Conservation (phyloP, 148 eudicot species). For the Camellia lanceoleosa region DNA sequence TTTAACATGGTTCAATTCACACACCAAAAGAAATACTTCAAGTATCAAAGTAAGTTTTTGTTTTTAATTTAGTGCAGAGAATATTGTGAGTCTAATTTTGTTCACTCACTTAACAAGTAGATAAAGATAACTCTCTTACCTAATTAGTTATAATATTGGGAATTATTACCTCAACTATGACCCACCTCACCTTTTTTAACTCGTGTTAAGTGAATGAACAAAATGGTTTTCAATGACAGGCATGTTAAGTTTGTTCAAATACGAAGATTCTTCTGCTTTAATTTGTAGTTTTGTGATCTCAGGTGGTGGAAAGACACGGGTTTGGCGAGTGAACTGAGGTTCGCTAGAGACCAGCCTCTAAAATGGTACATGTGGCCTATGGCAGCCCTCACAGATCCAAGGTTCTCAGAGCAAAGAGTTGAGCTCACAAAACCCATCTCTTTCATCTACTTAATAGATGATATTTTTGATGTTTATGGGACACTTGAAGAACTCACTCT, state of each 20-base stretch:
- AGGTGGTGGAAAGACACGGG: slow-evolving; percentile 68
- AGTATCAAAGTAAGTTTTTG: slow-evolving; percentile 37
- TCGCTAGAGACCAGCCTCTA: slow-evolving; percentile 50
- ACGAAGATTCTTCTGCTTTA: neutral
- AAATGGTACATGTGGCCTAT: slow-evolving; percentile 82
- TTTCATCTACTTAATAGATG: slow-evolving; percentile 63
- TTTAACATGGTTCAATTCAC: slow-evolving; percentile 16
- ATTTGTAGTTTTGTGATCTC: neutral
- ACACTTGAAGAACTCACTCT: slow-evolving; percentile 45
- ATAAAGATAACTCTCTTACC: too few species aligned
- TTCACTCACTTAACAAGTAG: too few species aligned
- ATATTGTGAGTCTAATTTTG: too few species aligned
- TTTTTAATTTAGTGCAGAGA: too few species aligned
- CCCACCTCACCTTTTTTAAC: too few species aligned
- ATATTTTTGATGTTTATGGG: slow-evolving; percentile 64
- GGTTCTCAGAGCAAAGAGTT: slow-evolving; percentile 36
- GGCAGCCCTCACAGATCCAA: slow-evolving; percentile 39
- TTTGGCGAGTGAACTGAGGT: slow-evolving; percentile 39
- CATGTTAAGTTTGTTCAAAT: too few species aligned
- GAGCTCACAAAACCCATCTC: slow-evolving; percentile 57
- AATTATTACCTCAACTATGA: too few species aligned
- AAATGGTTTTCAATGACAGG: too few species aligned
- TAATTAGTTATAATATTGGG: too few species aligned
- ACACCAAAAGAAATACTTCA: slow-evolving; percentile 36
- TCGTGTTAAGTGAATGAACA: too few species aligned